Percentiles rank a stretch among this genome's conserved stretches.
Evolutionary conservation across 352 stramenopile species (phyloP).

Genomic region (Phytopythium sindhum): DNA sequence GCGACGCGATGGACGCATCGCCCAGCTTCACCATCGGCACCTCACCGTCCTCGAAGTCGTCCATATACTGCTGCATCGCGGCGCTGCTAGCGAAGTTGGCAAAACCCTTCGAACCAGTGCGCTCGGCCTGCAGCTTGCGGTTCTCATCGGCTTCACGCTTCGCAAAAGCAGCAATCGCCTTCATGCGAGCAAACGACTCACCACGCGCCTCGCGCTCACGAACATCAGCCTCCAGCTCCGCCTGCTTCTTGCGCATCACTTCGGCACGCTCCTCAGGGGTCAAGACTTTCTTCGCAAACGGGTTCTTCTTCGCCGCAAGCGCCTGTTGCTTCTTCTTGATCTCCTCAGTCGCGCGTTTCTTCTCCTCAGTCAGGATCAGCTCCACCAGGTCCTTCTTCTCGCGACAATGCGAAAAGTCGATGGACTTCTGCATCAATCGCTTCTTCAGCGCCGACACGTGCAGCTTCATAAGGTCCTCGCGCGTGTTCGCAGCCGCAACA

Average conservation of each 20-base stretch:
- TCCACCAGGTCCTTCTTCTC: conserved; percentile 84
- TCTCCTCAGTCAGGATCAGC: conserved; percentile 64
- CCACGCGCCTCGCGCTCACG: conserved; percentile 68
- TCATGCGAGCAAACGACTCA: conserved; percentile 85
- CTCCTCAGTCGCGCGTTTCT: conserved; percentile 44
- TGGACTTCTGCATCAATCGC: conserved; percentile 57
- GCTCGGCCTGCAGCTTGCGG: conserved; percentile 62
- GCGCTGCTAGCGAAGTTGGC: conserved; percentile 85
- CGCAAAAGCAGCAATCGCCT: conserved; percentile 82
- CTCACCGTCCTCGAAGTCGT: conserved; percentile 90
- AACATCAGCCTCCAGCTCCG: conserved; percentile 79
- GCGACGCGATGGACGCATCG: conserved; percentile 98
- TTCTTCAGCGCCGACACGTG: conserved; percentile 85
- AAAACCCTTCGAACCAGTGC: conserved; percentile 76
- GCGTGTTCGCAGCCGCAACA: conserved; percentile 36
- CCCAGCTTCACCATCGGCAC: conserved; percentile 98
- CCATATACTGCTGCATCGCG: conserved; percentile 89
- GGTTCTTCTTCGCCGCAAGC: conserved; percentile 46
- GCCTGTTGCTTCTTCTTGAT: conserved; percentile 63
- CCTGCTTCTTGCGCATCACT: conserved; percentile 80
- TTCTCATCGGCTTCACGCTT: conserved; percentile 77
- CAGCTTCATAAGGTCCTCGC: conserved; percentile 83
- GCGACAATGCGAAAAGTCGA: conserved; percentile 65
- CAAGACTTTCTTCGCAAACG: conserved; percentile 44
- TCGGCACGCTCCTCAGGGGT: conserved; percentile 83